Evolutionary conservation across 108 stramenopile genomes (phyloP).

Genomic region (Heterococcus sp.): DNA sequence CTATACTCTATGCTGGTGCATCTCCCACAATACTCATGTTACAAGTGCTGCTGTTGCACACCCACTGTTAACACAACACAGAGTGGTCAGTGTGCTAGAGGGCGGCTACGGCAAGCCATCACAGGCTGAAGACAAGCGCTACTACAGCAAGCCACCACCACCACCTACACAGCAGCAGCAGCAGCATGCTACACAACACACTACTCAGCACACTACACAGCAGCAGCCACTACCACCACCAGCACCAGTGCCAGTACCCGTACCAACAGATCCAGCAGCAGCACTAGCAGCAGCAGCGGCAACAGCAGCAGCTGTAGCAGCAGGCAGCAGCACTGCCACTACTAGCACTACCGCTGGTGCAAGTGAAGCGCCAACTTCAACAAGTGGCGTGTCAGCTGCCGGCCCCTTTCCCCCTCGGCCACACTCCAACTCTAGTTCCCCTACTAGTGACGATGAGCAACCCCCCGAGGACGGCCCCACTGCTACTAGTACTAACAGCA

Average conservation of each 20-base stretch:
- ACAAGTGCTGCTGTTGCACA: no score
- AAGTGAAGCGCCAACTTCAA: no score
- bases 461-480: not conserved
- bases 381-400: not conserved
- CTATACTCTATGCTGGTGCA: no score
- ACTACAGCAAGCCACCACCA: conserved; percentile 2
- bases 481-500: not conserved
- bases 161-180: not conserved
- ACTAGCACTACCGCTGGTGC: no score
- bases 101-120: conserved; percentile 86
- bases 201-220: not conserved
- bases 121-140: not conserved
- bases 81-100: conserved; percentile 88
- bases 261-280: no score
- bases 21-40: no score
- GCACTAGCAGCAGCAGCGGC: not conserved
- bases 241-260: no score
- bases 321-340: not conserved
- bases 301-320: no score
- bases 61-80: no score
- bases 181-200: not conserved
- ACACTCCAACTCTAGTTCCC: not conserved
- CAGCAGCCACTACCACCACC: no score
- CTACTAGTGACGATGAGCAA: not conserved
- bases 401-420: not conserved